Conservation (phyloP, 805 yeast genomes). For the Metschnikowia santaceciliae region DNA sequence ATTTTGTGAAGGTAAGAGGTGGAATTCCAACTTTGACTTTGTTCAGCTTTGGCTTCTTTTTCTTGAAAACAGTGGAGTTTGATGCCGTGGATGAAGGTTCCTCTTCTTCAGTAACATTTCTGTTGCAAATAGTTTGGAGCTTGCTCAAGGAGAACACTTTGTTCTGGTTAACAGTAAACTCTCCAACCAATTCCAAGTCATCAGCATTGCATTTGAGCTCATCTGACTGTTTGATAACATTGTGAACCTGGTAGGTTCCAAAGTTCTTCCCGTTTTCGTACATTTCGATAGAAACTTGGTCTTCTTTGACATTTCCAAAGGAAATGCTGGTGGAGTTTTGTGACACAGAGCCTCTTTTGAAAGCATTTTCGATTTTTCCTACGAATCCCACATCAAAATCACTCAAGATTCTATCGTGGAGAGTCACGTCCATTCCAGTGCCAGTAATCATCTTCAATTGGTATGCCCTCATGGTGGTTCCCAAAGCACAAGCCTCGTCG, state of each 20-base stretch:
- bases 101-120: conserved; percentile 15
- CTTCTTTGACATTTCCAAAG: conserved; percentile 31
- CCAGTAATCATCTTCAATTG: conserved; percentile 58
- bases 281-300: conserved; percentile 27
- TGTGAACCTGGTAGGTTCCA: conserved; percentile 25
- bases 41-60: conserved; percentile 17
- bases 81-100: neutral
- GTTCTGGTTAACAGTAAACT: conserved; percentile 44
- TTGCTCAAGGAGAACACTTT: conserved; percentile 46
- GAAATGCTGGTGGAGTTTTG: conserved; percentile 32
- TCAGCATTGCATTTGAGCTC: conserved; percentile 39
- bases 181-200: conserved; percentile 31
- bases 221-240: conserved; percentile 24
- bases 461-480: conserved; percentile 83
- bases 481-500: conserved; percentile 90
- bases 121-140: conserved; percentile 44
- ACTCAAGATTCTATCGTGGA: conserved; percentile 53
- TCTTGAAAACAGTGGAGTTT: conserved; percentile 15
- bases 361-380: conserved; percentile 31
- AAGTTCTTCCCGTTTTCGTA: conserved; percentile 38
- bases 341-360: conserved; percentile 44
- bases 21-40: conserved; percentile 32
- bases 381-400: conserved; percentile 41
- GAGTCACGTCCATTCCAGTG: conserved; percentile 45
- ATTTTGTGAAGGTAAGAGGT: conserved; percentile 43